Evolutionary conservation across 2,329 filamentous ascomycete species (phyloP).

Genomic region (Talaromyces sp.): DNA sequence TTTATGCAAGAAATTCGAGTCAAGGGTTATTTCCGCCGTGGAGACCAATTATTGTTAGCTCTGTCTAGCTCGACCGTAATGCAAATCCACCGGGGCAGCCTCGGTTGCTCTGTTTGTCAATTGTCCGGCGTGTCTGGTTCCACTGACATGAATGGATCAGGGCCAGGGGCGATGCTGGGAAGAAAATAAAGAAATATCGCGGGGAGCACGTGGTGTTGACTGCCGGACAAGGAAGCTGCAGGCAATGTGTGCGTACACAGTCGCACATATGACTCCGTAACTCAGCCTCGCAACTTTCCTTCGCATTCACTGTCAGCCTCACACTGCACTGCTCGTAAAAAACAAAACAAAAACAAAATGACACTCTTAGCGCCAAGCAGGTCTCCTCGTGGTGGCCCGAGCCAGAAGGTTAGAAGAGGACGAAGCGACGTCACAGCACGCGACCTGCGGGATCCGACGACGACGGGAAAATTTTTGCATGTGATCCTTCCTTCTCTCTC

Average conservation of each 20-base stretch:
- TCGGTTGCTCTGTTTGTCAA: neutral
- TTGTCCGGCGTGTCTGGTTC: neutral
- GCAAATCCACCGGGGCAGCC: neutral
- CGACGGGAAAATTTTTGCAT: conserved; percentile 10
- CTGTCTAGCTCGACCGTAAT: neutral
- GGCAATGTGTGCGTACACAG: neutral
- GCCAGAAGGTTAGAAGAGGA: neutral
- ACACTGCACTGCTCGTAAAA: too few relatives aligned
- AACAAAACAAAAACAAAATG: too few relatives aligned
- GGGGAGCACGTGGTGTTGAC: neutral
- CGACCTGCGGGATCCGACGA: neutral
- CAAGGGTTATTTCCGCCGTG: neutral
- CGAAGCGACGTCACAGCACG: neutral
- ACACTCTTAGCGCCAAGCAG: too few relatives aligned
- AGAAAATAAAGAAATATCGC: neutral
- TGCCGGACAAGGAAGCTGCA: neutral
- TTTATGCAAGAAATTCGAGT: neutral
- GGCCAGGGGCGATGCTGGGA: neutral
- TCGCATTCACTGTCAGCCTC: too few relatives aligned
- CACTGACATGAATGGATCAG: neutral
- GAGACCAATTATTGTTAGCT: neutral
- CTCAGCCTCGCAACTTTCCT: neutral
- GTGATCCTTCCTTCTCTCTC: conserved; percentile 6
- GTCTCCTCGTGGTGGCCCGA: neutral
- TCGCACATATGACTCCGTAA: neutral